Percentiles rank a stretch among this genome's conserved stretches.
Conservation (phyloP, 306 rosid genomes). For the Sicyos baderoa region DNA sequence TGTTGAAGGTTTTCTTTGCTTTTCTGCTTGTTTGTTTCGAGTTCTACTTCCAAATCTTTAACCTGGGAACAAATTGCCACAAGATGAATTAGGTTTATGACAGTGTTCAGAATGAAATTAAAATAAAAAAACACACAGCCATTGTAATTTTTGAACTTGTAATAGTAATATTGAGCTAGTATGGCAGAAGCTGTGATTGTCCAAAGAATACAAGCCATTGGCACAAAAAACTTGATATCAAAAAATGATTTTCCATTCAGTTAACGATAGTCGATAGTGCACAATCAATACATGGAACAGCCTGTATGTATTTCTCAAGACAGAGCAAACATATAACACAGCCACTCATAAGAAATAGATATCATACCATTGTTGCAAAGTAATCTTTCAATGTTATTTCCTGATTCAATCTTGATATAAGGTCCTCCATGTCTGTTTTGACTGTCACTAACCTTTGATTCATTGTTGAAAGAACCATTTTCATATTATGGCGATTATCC, state of each 20-base stretch:
- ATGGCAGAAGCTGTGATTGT: not conserved
- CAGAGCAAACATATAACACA: conserved; percentile 1
- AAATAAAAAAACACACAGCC: not conserved
- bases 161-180: not conserved
- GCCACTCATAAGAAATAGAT: not conserved
- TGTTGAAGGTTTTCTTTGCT: conserved; percentile 91
- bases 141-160: not conserved
- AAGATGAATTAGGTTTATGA: not conserved
- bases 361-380: conserved; percentile 73
- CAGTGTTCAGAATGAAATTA: not conserved
- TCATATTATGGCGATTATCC: conserved; percentile 85
- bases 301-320: conserved; percentile 5
- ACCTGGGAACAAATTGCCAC: conserved; percentile 45
- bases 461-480: conserved; percentile 81
- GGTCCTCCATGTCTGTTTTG: conserved; percentile 95
- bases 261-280: not conserved
- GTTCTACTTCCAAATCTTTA: conserved; percentile 95
- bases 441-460: conserved; percentile 81
- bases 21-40: conserved; percentile 66
- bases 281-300: not conserved
- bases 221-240: not conserved
- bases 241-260: not conserved
- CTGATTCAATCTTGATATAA: conserved; percentile 83
- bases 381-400: conserved; percentile 94
- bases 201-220: not conserved